Evolutionary conservation across 2,329 filamentous ascomycete species (phyloP).

Genomic region (Parafenestella ontariensis): DNA sequence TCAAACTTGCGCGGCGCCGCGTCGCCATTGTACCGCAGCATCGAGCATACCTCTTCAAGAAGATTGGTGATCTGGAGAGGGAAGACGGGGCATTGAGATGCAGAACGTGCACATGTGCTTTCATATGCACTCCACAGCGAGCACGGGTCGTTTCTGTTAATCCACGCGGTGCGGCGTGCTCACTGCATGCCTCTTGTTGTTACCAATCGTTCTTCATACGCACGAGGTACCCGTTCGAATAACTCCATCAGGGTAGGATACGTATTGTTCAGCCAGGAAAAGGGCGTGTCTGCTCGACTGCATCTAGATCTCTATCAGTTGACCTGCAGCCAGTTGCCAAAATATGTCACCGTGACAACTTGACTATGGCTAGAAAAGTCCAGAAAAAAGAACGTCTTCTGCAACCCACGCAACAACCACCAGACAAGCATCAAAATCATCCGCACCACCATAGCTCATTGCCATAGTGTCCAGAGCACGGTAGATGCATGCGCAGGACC

Average conservation of each 20-base stretch:
- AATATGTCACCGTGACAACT: not conserved
- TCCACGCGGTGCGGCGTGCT: not conserved
- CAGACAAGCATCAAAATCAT: not conserved
- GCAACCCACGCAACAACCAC: not conserved
- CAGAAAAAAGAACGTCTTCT: no score
- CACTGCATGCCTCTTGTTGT: not conserved
- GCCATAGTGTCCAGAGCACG: not conserved
- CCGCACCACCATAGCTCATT: not conserved
- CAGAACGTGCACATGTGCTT: not conserved
- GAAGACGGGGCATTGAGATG: not conserved
- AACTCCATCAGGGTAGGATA: no score
- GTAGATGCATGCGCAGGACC: not conserved
- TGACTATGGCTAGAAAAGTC: not conserved
- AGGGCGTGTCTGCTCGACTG: not conserved
- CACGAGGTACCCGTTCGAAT: no score
- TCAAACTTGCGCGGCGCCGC: conserved; percentile 16
- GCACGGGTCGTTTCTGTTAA: not conserved
- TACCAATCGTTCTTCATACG: no score
- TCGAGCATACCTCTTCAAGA: not conserved
- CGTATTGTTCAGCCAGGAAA: not conserved
- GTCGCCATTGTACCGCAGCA: conserved; percentile 15
- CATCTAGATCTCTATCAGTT: not conserved
- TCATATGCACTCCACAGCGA: not conserved
- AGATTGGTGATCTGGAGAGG: not conserved
- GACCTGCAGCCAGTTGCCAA: not conserved